Base-by-base conservation (phyloP, 257 asterid genomes). In the Marsdenia floribunda region DNA sequence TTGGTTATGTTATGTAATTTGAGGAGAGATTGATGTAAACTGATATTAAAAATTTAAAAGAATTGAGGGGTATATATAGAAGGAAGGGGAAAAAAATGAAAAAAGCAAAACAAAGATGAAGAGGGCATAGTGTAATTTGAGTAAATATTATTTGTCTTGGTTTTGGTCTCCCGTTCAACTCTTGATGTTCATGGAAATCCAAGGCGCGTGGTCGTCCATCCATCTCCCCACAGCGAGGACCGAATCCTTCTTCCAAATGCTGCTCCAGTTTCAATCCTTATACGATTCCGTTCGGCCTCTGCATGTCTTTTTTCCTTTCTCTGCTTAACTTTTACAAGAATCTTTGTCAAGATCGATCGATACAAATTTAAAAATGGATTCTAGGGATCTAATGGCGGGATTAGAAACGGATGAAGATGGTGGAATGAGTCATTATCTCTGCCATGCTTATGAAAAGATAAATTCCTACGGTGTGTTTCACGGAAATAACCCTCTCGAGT, bases 381-480 rank as follows among this genome's bases (percentile, higher is more conserved):
- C 60, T 9, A 46, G 6, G 10, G 44, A 26, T 11, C 9, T 35
- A 33, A 47, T 21, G 29, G 19, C 55, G 44, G 42, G 53, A 4
- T 71, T 60, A 37, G 58, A 8, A 73, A 67, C 58, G 78, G 52
- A 57, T 38, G 65, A 14, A 24, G 38, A 37, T 40, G 40, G 22
- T 29, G 82, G 46, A 49, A 57, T 26, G 47, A 37, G 72, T 19
- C 38, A 29, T 44, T 61, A 24, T 57, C 76, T 82, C 29, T 89
- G 95, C 78, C 77, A 85, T 70, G 63, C 76, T 52, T 29, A 82
- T 16, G 77, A 79, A 57, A 81, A 71, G 64, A 86, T 88, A 73
- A 85, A 74, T 75, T 85, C 91, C 26, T 81, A 80, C 61, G 96
- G 96, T 24, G 19, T 87, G 37, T 71, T 76, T 18, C 73, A 13